These are phyloP conservation scores for Suhomyces terraborum DNA, from an alignment of 1,139 yeast species.

Conservation along the genomic window DNA sequence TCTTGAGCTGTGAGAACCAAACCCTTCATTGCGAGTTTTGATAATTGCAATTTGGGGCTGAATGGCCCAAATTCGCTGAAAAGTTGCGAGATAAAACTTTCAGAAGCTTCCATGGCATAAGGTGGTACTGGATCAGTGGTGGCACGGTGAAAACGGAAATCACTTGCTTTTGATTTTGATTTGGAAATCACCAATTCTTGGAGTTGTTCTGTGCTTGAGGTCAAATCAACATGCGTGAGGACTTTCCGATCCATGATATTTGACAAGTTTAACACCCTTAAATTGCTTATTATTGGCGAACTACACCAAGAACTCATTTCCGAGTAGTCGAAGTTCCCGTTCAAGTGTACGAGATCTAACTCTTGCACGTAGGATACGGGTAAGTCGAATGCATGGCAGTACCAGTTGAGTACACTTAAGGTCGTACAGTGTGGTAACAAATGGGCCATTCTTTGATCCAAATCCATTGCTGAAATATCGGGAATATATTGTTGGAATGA, in stretches of 20 bases:
- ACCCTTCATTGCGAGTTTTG: constrained; percentile 10
- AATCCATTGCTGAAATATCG: constrained; percentile 15
- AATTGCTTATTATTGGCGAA: background rate
- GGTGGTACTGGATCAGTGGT: background rate
- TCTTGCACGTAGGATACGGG: constrained; percentile 9
- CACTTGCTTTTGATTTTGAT: constrained; percentile 8
- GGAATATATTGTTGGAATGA: constrained; percentile 17
- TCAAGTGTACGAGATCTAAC: constrained; percentile 10
- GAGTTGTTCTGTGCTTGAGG: constrained; percentile 9
- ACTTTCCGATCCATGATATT: constrained; percentile 7
- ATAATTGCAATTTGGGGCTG: constrained; percentile 13
- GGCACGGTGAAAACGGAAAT: constrained; percentile 8
- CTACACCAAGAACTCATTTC: background rate
- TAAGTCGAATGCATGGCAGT: constrained; percentile 15
- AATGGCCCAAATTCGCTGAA: constrained; percentile 1
- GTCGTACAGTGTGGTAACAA: constrained; percentile 13
- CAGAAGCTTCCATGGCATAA: background rate
- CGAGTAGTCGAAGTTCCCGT: constrained; percentile 14
- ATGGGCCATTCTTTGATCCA: constrained; percentile 10
- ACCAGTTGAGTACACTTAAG: constrained; percentile 19
- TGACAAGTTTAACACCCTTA: constrained; percentile 11
- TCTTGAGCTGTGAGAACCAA: constrained; percentile 8
- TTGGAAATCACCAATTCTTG: constrained; percentile 14
- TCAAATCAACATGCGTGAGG: constrained; percentile 6
- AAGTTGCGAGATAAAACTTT: constrained; percentile 3